A percentile compares a stretch with the other conserved stretches of the same genome.
These are phyloP conservation scores for Rhodotorula sp. DNA, from an alignment of 1,284 basidiomycete genomes.

Conservation along the genomic window DNA sequence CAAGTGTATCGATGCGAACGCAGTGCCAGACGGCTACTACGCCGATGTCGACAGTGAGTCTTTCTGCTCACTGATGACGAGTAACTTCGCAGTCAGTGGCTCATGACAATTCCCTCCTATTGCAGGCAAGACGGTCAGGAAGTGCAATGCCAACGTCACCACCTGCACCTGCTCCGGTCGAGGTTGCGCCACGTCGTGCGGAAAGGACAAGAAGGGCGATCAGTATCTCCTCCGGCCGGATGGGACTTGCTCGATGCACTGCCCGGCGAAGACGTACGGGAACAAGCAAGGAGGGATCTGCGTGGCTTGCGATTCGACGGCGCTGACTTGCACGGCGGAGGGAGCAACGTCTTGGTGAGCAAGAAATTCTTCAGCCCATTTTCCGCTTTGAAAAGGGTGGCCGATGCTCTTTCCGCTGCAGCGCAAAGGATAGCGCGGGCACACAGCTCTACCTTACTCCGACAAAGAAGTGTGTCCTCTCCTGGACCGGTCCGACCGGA, in stretches of 20 bases:
- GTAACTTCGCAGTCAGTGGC: no score
- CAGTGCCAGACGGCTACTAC: not conserved
- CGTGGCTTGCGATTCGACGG: not conserved
- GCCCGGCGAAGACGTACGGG: not conserved
- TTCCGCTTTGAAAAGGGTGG: no score
- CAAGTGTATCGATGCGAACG: not conserved
- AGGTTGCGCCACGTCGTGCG: not conserved
- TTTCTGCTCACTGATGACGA: not conserved
- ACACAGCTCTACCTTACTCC: conserved; percentile 2
- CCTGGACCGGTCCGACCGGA: not conserved
- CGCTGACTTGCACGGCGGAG: not conserved
- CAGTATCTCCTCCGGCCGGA: not conserved
- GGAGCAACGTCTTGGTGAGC: not conserved
- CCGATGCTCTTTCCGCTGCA: no score
- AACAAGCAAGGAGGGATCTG: not conserved
- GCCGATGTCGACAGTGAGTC: not conserved
- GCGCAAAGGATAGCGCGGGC: not conserved
- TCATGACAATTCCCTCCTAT: no score
- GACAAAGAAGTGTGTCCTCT: not conserved
- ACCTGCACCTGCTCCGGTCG: not conserved
- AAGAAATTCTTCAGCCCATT: not conserved
- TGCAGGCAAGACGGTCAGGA: not conserved
- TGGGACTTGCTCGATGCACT: not conserved
- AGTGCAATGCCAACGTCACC: not conserved
- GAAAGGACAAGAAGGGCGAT: not conserved